Percentiles rank a stretch among this genome's conserved stretches.
Conservation (phyloP, 2,329 filamentous ascomycete species). For the Camillea tinctor region DNA sequence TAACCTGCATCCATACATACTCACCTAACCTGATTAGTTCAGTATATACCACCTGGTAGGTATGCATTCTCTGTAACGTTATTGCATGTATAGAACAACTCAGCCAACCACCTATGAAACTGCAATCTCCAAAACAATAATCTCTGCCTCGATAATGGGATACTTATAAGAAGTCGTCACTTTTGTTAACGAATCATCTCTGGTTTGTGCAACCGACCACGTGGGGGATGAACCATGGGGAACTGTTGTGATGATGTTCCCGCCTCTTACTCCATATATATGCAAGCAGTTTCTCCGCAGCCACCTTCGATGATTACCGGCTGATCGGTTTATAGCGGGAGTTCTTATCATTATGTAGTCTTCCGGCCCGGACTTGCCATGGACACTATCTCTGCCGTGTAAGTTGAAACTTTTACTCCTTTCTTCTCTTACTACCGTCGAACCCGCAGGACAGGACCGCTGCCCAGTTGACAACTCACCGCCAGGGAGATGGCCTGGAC, state of each 20-base stretch:
- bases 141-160: not conserved
- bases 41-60: no score
- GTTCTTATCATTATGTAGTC: not conserved
- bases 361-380: not conserved
- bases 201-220: not conserved
- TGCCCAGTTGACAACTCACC: not conserved
- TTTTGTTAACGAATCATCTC: not conserved
- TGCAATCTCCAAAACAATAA: not conserved
- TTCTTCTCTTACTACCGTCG: slow-evolving; percentile 1
- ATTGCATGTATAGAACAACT: not conserved
- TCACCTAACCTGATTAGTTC: no score
- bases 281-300: not conserved
- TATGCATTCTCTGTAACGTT: no score
- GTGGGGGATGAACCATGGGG: not conserved
- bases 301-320: not conserved
- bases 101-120: not conserved
- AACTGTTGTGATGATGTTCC: not conserved
- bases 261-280: not conserved
- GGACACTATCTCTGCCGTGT: not conserved
- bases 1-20: no score
- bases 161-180: not conserved
- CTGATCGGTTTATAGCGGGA: not conserved
- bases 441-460: slow-evolving; percentile 7
- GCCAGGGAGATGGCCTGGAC: not conserved
- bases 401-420: not conserved